Base-by-base conservation (phyloP, 208 protist species). In the Acanthamoeba sp. region DNA sequence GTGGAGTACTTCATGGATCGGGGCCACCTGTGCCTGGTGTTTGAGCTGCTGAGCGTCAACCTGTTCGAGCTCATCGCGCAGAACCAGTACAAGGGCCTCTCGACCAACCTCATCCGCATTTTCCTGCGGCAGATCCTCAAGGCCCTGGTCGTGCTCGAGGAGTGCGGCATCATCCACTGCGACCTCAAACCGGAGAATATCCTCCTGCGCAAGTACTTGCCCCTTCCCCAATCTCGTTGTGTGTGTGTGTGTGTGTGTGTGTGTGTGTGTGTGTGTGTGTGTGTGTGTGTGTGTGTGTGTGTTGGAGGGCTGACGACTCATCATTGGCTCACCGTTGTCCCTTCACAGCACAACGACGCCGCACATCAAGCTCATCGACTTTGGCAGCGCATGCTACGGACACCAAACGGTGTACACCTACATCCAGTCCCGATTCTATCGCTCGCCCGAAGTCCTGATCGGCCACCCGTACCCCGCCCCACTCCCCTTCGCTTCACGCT, bases 151-250 rank as follows among this genome's bases (percentile, higher is more conserved):
- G 97, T 99, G 0, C 94, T 99, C 40, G 96, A 98, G 66, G 96
- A 98, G 73, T 94, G 97, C 62, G 96, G 98, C 94, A 98, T 99
- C 42, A 98, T 99, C 80, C 99, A 99, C 96, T 99, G 98, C 93
- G 99, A 99, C 95, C 97, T 99, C 66, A 99, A 99, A 94, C 98
- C 98, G 64, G 98, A 99, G 95, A 99, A 99, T 95, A 97, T 99
- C 89, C 95, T 99, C 82, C 96, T 99, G 18, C 96, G 29, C 96
- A 96, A 52, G 80, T 89, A 64, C 80, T 27, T 16, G 14, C 45
- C 45, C 1, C n/a, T n/a, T n/a, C n/a, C n/a, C n/a, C n/a, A n/a
- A n/a, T n/a, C n/a, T n/a, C n/a, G n/a, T n/a, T n/a, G n/a, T n/a
- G n/a, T n/a, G n/a, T n/a, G n/a, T n/a, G n/a, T n/a, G n/a, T n/a